Conservation (phyloP, 2,329 filamentous ascomycete species). For the Beauveria pseudobassiana region DNA sequence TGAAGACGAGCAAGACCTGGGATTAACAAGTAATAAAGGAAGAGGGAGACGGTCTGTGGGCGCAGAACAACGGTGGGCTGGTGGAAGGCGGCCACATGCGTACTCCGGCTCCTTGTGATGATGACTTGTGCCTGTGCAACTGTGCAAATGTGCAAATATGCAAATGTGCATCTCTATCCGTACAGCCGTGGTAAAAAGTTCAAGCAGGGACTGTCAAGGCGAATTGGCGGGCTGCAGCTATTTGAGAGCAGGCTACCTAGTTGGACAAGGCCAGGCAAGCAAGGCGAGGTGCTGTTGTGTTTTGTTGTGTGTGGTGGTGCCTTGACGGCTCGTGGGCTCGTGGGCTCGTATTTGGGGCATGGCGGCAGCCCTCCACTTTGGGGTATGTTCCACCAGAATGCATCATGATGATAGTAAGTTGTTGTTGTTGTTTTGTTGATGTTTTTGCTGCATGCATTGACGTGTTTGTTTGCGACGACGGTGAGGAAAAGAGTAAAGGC, state of each 20-base stretch:
- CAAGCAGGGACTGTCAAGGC: too few species aligned
- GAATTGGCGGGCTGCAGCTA: too few species aligned
- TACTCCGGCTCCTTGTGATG: not conserved
- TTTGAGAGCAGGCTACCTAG: too few species aligned
- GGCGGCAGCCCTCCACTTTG: not conserved
- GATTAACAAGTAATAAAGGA: not conserved
- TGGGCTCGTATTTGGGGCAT: slow-evolving; percentile 2
- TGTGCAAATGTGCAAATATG: too few species aligned
- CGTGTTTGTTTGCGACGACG: not conserved
- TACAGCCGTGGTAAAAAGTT: too few species aligned
- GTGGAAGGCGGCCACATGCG: not conserved
- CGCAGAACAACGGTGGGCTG: not conserved
- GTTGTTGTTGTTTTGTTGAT: not conserved
- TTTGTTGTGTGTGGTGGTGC: not conserved
- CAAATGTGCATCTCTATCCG: too few species aligned
- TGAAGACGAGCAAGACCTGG: not conserved
- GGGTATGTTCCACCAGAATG: not conserved
- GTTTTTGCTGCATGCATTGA: not conserved
- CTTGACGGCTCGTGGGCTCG: not conserved
- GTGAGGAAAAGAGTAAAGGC: not conserved
- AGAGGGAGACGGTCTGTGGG: not conserved
- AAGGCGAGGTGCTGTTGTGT: not conserved
- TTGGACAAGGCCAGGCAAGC: not conserved
- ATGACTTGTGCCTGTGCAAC: too few species aligned
- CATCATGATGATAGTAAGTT: not conserved